A percentile compares a stretch with the other conserved stretches of the same genome.
These are phyloP conservation scores for Dovyalis caffra DNA, from an alignment of 345 rosid genomes.

Conservation along the genomic window DNA sequence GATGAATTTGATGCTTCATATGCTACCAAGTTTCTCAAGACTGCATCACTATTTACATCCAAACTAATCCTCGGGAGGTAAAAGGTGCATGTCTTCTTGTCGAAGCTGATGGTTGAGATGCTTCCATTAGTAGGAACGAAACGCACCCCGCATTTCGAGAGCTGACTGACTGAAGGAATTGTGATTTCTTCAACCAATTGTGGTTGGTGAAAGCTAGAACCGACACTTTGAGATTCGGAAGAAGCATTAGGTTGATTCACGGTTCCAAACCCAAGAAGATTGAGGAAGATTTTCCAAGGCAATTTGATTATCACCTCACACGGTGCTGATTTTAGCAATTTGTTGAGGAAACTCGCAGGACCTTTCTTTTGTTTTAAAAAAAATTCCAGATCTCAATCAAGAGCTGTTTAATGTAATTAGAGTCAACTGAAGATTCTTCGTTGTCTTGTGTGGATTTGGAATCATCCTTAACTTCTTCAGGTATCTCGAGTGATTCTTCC, in stretches of 20 bases:
- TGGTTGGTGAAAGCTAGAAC: neutral
- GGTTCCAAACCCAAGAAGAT: conserved; percentile 44
- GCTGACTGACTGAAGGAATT: neutral
- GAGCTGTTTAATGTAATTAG: too few relatives aligned
- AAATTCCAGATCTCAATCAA: too few relatives aligned
- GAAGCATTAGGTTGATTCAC: conserved; percentile 32
- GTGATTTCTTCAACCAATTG: neutral
- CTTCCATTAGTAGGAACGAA: neutral
- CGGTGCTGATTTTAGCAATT: conserved; percentile 21
- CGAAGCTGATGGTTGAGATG: neutral
- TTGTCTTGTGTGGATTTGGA: too few relatives aligned
- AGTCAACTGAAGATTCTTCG: too few relatives aligned
- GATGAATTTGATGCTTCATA: neutral
- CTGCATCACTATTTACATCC: neutral
- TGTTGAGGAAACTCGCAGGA: too few relatives aligned
- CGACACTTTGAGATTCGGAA: neutral
- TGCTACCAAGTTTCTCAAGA: neutral
- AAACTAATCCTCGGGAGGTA: neutral
- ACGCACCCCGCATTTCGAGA: neutral
- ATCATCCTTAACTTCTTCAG: too few relatives aligned
- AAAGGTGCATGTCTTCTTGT: neutral
- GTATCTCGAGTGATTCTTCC: too few relatives aligned
- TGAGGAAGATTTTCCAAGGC: conserved; percentile 46
- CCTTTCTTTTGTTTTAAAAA: too few relatives aligned
- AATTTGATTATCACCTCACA: conserved; percentile 31